Evolutionary conservation across 2,329 filamentous ascomycete species (phyloP), one percentile per base, ranked within the genome.

Genomic region (Aspergillus amoenus): DNA sequence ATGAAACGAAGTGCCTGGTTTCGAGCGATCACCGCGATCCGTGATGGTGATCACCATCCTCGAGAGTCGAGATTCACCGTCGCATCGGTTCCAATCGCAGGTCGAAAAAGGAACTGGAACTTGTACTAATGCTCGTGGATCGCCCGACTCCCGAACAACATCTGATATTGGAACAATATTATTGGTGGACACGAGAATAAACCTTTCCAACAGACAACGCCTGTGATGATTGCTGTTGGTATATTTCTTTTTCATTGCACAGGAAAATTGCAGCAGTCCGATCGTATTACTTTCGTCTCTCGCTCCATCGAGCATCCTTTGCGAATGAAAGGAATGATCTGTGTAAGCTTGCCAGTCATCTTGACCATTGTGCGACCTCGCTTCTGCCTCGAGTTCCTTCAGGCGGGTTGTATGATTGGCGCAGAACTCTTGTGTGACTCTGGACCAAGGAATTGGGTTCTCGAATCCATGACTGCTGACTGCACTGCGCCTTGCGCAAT

Each of bases 381-480:
- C 43, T 46, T 32, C 32, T 27, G n/a, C 15, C 41, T 44, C 17
- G 17, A 22, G 46, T 21, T 32, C 9, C 48, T 51, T 42, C 55
- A 48, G 22, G 21, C 39, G 37, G 42, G 5, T 40, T 43, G 48
- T 52, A 34, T 45, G 22, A 52, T 48, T 30, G 22, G 37, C 37
- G 40, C 21, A 18, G 12, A 15, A 6, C 17, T 37, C 30, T 17
- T 47, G 55, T 57, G 44, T 43, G 17, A 57, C 55, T n/a, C 32
- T 57, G 55, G 44, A 54, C 55, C 55, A 54, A 48, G 45, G 55
- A 57, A 45, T 41, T 45, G 55, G 55, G 45, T 44, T 52, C 11
- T 32, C 8, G 24, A 43, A 55, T 53, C 51, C 51, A 46, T 53
- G 42, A 47, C 40, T 18, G 41, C 41, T 45, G 41, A 18, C 50